Evolutionary conservation across 2,329 filamentous ascomycete species (phyloP), one percentile per base, ranked within the genome.

Genomic region (Fusarium sublunatum): DNA sequence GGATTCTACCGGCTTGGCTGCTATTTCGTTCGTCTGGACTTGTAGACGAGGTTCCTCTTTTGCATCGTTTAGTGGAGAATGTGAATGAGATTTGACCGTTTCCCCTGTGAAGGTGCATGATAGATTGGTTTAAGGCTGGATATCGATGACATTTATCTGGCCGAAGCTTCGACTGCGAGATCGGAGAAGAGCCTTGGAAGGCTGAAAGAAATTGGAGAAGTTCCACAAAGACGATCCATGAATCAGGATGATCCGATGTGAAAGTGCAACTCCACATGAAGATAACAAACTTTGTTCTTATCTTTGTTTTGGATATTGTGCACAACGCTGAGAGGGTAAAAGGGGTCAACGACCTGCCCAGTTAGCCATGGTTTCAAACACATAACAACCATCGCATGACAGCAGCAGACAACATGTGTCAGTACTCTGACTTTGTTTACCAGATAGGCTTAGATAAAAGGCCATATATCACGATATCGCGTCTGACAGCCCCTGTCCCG

Each of bases 31-130:
- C 24, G 9, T 15, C 47, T 45, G 5, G 9, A n/a, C 36, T 47
- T 47, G 57, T 38, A 45, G 15, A 15, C 32, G 31, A 60, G 22
- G 43, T 60, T 53, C 57, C 57, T 22, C 2, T 43, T 60, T 60
- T 6, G 51, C 56, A 38, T 7, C 8, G 19, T 15, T 11, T 13
- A 13, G 52, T 53, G 47, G 47, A 28, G 22, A 32, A 11, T 24
- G 15, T 11, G 10, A 24, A 39, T 25, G 22, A 39, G 8, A 3
- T 19, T 3, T 24, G 12, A 25, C 13, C 13, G 15, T 32, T 12
- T 9, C 12, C 26, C 39, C 31, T 6, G 36, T 38, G 2, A 5
- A 15, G 22, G 36, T 35, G 34, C 24, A 26, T 13, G 40, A 39
- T 12, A 26, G 9, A 39, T 60, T 31, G 41, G n/a, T 28, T 53